phyloP scores from a whole-genome alignment of 2,329 filamentous ascomycete genomes.

The Aspergillus sp. region DNA sequence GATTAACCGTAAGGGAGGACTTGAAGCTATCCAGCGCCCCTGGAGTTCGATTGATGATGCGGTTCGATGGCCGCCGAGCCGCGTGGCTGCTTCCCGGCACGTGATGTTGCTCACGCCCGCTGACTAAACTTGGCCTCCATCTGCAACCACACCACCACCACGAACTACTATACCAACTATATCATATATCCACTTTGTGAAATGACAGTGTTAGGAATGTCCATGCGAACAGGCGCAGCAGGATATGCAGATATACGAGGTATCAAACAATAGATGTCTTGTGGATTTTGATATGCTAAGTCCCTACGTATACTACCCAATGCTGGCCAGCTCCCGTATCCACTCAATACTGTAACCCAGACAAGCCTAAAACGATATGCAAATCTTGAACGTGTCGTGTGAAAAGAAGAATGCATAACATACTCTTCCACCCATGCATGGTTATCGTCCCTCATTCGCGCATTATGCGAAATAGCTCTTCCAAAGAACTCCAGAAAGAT shows the following conservation, averaged over 20 bases:
- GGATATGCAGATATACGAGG: neutral
- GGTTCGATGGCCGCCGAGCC: conserved; percentile 14
- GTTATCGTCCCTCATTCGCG: neutral
- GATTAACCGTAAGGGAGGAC: conserved; percentile 17
- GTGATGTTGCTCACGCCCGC: conserved; percentile 13
- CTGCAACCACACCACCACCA: too few species aligned
- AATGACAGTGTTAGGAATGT: neutral
- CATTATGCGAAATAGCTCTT: conserved; percentile 95
- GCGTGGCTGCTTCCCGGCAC: conserved; percentile 24
- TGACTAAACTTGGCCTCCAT: neutral
- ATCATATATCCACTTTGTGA: too few species aligned
- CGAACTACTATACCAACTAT: too few species aligned
- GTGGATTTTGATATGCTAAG: neutral
- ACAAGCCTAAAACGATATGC: neutral
- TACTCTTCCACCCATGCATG: neutral
- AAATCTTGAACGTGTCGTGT: neutral
- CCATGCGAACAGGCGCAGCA: neutral
- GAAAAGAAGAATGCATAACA: neutral
- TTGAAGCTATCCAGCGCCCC: conserved; percentile 4
- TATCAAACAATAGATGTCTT: neutral
- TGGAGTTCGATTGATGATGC: conserved; percentile 9
- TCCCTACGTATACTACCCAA: neutral
- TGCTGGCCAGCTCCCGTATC: neutral
- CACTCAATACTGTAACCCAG: neutral
- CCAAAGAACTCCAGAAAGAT: conserved; percentile 94